These are phyloP conservation scores for Crithidia expoeki DNA, from an alignment of 208 protist genomes.

Conservation along the genomic window DNA sequence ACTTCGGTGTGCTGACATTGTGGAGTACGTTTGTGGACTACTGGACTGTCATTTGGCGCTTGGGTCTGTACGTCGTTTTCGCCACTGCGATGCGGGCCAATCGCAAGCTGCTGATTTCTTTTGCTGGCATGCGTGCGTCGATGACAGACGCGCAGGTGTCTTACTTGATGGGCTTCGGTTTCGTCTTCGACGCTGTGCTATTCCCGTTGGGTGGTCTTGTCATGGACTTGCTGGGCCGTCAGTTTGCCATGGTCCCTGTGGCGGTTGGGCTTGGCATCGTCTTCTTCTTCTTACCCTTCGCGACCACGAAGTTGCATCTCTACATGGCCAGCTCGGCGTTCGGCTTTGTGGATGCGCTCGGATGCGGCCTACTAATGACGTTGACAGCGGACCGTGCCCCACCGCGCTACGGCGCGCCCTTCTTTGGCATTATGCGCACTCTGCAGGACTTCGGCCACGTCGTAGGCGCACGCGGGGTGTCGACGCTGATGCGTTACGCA, in stretches of 20 bases:
- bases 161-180: conserved; percentile 72
- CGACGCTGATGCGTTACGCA: conserved; percentile 39
- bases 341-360: conserved; percentile 71
- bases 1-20: conserved; percentile 35
- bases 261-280: conserved; percentile 50
- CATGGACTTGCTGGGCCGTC: conserved; percentile 66
- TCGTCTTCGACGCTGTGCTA: conserved; percentile 73
- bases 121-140: conserved; percentile 62
- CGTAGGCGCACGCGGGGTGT: conserved; percentile 46
- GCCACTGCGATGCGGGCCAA: conserved; percentile 70
- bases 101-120: conserved; percentile 80
- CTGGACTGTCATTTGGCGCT: conserved; percentile 72
- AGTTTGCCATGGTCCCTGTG: conserved; percentile 65
- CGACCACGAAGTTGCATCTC: conserved; percentile 39
- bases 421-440: conserved; percentile 88
- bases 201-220: conserved; percentile 83
- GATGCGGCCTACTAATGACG: conserved; percentile 86
- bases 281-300: conserved; percentile 65
- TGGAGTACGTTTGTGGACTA: conserved; percentile 59
- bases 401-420: conserved; percentile 51
- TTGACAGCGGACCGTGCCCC: conserved; percentile 75
- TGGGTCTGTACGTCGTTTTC: conserved; percentile 79
- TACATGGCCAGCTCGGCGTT: conserved; percentile 59
- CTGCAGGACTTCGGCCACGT: conserved; percentile 83
- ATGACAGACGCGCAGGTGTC: conserved; percentile 74